Percentiles rank a stretch among this genome's conserved stretches.
Conservation (phyloP, 2,329 filamentous ascomycete species). For the Dactylella cylindrospora region DNA sequence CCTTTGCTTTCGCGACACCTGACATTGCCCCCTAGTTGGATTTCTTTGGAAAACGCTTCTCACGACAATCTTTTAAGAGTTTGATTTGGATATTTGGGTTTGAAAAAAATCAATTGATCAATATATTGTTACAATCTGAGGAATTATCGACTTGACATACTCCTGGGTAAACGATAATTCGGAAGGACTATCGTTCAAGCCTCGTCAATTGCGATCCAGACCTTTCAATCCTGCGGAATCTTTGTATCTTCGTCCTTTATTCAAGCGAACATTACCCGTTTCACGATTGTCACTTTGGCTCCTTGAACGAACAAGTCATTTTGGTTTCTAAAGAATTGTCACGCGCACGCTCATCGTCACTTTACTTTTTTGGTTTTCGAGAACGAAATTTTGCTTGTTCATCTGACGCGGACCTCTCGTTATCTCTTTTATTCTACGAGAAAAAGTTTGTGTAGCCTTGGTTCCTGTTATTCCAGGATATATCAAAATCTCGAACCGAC, state of each 20-base stretch:
- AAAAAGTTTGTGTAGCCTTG: conserved; percentile 44
- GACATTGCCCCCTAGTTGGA: conserved; percentile 12
- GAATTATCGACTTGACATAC: conserved; percentile 40
- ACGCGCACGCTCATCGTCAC: conserved; percentile 13
- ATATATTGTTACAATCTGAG: no score
- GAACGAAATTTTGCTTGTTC: conserved; percentile 25
- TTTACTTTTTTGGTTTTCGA: conserved; percentile 26
- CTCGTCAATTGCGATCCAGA: no score
- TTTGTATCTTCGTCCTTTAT: background rate
- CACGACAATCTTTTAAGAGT: conserved; percentile 22
- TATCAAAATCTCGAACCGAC: conserved; percentile 6
- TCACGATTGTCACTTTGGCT: conserved; percentile 9
- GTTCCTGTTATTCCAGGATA: conserved; percentile 32
- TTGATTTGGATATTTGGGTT: conserved; percentile 26
- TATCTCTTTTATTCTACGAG: conserved; percentile 6
- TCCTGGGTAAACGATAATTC: no score
- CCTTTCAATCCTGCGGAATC: no score
- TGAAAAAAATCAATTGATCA: conserved; percentile 18
- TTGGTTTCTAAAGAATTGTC: conserved; percentile 4
- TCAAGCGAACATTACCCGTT: no score
- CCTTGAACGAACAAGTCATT: conserved; percentile 1
- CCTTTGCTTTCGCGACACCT: no score
- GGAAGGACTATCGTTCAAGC: no score
- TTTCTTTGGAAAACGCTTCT: no score
- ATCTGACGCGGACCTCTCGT: conserved; percentile 14